A percentile compares a stretch with the other conserved stretches of the same genome.
Evolutionary conservation across 2,329 filamentous ascomycete species (phyloP).

Genomic region (Myriosclerotinia duriaeana): DNA sequence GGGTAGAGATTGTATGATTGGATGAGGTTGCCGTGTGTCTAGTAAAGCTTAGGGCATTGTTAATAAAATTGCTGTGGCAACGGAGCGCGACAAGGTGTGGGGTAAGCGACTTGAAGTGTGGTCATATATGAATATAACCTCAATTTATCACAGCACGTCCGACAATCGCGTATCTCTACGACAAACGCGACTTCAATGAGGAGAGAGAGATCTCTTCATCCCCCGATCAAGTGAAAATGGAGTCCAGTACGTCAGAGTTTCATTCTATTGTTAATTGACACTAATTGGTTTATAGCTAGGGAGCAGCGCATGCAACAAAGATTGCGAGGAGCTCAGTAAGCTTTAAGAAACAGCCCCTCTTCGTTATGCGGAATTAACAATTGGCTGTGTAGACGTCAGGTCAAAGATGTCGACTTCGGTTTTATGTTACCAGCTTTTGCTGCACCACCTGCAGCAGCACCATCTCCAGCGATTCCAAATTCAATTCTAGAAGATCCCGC

Average conservation of each 20-base stretch:
- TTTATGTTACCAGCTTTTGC: constrained; percentile 48
- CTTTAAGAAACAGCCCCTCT: constrained; percentile 17
- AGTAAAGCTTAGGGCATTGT: not conserved
- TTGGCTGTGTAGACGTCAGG: constrained; percentile 47
- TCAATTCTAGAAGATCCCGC: constrained; percentile 9
- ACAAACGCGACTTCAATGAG: constrained; percentile 20
- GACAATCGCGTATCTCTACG: not conserved
- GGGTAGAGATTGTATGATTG: not conserved
- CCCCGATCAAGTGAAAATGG: constrained; percentile 16
- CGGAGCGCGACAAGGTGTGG: not conserved
- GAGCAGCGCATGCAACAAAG: constrained; percentile 64
- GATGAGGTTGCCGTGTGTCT: not conserved
- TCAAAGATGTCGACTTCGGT: constrained; percentile 60
- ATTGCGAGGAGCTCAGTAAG: constrained; percentile 63
- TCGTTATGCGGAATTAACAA: constrained; percentile 43
- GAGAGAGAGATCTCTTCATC: constrained; percentile 3
- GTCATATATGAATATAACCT: not conserved
- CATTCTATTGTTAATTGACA: not conserved
- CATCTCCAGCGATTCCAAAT: constrained; percentile 14
- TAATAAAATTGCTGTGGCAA: constrained; percentile 4
- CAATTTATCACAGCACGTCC: not conserved
- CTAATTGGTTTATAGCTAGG: constrained; percentile 46
- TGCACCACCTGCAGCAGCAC: constrained; percentile 25
- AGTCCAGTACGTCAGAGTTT: constrained; percentile 9
- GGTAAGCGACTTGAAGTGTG: not conserved